These are phyloP conservation scores for Orbilia oligospora DNA, from an alignment of 2,329 filamentous ascomycete species.

Conservation along the genomic window DNA sequence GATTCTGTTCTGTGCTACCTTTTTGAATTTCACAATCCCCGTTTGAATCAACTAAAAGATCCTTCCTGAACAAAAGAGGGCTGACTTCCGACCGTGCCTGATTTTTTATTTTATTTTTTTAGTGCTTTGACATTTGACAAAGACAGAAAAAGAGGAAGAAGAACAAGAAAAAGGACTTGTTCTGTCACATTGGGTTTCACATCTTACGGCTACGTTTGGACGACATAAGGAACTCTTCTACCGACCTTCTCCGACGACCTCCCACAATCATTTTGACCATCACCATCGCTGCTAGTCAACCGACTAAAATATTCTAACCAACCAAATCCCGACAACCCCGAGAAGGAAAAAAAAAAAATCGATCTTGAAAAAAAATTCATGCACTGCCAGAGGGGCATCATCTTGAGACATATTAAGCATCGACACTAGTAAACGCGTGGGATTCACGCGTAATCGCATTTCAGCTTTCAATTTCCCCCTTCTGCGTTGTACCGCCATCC, in stretches of 20 bases:
- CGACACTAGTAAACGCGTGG: conserved; percentile 58
- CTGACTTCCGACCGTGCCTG: conserved; percentile 40
- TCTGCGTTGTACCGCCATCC: conserved; percentile 24
- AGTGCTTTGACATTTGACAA: conserved; percentile 35
- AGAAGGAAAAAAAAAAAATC: conserved; percentile 21
- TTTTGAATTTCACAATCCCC: conserved; percentile 15
- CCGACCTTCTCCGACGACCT: conserved; percentile 40
- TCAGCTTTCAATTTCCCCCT: conserved; percentile 14
- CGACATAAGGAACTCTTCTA: conserved; percentile 30
- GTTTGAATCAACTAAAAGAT: conserved; percentile 3
- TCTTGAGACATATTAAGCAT: conserved; percentile 35
- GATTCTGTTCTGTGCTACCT: conserved; percentile 30
- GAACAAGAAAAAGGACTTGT: conserved; percentile 9
- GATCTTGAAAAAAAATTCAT: conserved; percentile 29
- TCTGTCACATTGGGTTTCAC: conserved; percentile 53
- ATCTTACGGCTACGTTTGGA: conserved; percentile 26
- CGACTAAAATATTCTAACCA: conserved; percentile 8
- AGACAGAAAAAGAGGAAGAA: conserved; percentile 19
- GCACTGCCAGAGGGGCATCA: conserved; percentile 38
- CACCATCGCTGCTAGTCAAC: conserved; percentile 15
- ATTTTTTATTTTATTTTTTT: conserved; percentile 29
- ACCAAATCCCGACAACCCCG: conserved; percentile 21
- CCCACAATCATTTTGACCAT: conserved; percentile 31
- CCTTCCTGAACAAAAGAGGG: conserved; percentile 46
- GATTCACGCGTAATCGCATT: conserved; percentile 41